Percentiles rank a stretch among this genome's conserved stretches.
These are phyloP conservation scores for Penicillium flavigenum DNA, from an alignment of 495 filamentous ascomycete species.

Conservation along the genomic window DNA sequence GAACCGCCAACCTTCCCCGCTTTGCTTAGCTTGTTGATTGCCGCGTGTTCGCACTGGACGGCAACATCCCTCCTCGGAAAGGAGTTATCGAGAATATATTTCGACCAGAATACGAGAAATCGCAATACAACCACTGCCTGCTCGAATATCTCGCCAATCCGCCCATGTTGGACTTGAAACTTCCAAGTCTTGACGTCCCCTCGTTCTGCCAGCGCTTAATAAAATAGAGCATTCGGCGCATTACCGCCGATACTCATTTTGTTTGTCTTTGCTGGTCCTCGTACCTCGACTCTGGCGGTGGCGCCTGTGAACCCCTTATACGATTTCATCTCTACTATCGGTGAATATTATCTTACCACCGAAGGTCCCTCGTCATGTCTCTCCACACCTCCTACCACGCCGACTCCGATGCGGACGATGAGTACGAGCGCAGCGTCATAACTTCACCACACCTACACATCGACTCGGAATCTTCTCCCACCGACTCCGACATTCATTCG, in stretches of 20 bases:
- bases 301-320: constrained; percentile 4
- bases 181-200: background rate
- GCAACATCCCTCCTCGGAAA: constrained; percentile 16
- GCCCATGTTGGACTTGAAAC: constrained; percentile 9
- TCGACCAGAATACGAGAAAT: background rate
- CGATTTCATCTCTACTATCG: background rate
- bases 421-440: constrained; percentile 82
- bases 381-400: constrained; percentile 63
- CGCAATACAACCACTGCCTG: background rate
- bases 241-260: constrained; percentile 10
- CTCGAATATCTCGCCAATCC: background rate
- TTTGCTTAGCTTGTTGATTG: constrained; percentile 20
- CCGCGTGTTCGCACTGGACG: constrained; percentile 19
- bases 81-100: background rate
- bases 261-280: constrained; percentile 3
- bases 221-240: constrained; percentile 20
- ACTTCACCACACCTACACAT: constrained; percentile 69
- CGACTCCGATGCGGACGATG: constrained; percentile 91
- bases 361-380: constrained; percentile 37
- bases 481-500: constrained; percentile 76
- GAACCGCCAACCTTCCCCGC: constrained; percentile 23
- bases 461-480: constrained; percentile 77
- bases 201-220: constrained; percentile 13
- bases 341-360: constrained; percentile 6
- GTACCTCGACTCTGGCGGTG: constrained; percentile 12